These are phyloP conservation scores for Aspergillus nidulans DNA, from an alignment of 495 filamentous ascomycete species.

Conservation along the genomic window DNA sequence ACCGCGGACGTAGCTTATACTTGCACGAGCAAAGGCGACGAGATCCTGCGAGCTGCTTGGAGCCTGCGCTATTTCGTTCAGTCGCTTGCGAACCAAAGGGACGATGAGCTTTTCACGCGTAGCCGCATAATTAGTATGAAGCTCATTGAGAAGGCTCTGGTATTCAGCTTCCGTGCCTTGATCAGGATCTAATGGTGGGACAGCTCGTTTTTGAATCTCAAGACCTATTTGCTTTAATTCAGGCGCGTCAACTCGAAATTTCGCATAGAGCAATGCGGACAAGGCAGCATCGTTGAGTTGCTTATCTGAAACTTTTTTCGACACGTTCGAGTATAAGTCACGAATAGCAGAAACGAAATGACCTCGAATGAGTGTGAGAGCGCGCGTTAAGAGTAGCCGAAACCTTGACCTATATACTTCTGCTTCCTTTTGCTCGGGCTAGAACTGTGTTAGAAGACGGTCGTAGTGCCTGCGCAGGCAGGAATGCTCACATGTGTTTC, in stretches of 20 bases:
- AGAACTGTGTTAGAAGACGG: conserved; percentile 17
- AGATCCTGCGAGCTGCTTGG: conserved; percentile 65
- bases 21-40: conserved; percentile 63
- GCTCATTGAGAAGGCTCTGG: conserved; percentile 60
- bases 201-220: conserved; percentile 65
- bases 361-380: conserved; percentile 77
- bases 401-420: conserved; percentile 73
- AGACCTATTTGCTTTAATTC: conserved; percentile 62
- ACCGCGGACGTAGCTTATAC: conserved; percentile 65
- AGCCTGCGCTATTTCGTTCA: conserved; percentile 59
- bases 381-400: conserved; percentile 64
- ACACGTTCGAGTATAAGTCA: conserved; percentile 65
- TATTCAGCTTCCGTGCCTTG: conserved; percentile 63
- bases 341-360: conserved; percentile 70
- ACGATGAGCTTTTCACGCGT: conserved; percentile 55
- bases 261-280: conserved; percentile 72
- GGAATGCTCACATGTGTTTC: conserved; percentile 60
- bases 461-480: neutral
- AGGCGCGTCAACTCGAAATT: conserved; percentile 66
- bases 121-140: conserved; percentile 61
- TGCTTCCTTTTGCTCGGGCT: conserved; percentile 81
- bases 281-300: conserved; percentile 73
- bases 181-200: conserved; percentile 55
- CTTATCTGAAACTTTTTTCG: conserved; percentile 63
- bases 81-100: conserved; percentile 58